Percentiles rank a stretch among this genome's conserved stretches.
Conservation (phyloP, 148 eudicot species). For the Rhododendron simsii region DNA sequence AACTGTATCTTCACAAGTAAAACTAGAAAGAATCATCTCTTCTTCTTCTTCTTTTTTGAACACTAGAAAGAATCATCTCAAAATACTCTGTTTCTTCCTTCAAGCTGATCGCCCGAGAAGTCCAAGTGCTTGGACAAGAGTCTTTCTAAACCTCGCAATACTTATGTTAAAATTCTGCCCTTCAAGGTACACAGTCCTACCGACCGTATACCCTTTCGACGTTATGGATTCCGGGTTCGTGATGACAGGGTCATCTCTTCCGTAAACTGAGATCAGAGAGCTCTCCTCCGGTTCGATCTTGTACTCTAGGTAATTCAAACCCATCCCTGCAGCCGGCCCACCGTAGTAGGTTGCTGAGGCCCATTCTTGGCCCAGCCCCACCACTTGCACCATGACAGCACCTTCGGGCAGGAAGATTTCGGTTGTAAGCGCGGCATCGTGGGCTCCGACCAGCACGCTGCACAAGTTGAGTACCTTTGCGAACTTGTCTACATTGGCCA, state of each 20-base stretch:
- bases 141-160: constrained; percentile 34
- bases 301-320: constrained; percentile 46
- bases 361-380: constrained; percentile 47
- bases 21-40: not conserved
- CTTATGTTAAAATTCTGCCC: constrained; percentile 46
- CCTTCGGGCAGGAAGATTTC: constrained; percentile 46
- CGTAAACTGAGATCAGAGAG: constrained; percentile 35
- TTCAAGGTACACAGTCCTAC: constrained; percentile 37
- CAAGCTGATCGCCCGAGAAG: constrained; percentile 18
- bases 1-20: not conserved
- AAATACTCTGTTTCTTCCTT: not conserved
- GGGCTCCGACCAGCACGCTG: constrained; percentile 49
- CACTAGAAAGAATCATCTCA: not conserved
- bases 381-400: constrained; percentile 38
- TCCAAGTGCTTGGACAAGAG: constrained; percentile 43
- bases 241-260: constrained; percentile 38
- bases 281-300: constrained; percentile 46
- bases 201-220: not conserved
- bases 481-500: not conserved
- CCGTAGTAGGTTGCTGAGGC: constrained; percentile 33
- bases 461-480: constrained; percentile 35
- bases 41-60: no score
- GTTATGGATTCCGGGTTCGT: constrained; percentile 4
- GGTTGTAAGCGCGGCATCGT: constrained; percentile 49
- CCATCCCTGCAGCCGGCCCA: constrained; percentile 38